Evolutionary conservation across 2,329 filamentous ascomycete genomes (phyloP).

Genomic region (Diaporthe sp.): DNA sequence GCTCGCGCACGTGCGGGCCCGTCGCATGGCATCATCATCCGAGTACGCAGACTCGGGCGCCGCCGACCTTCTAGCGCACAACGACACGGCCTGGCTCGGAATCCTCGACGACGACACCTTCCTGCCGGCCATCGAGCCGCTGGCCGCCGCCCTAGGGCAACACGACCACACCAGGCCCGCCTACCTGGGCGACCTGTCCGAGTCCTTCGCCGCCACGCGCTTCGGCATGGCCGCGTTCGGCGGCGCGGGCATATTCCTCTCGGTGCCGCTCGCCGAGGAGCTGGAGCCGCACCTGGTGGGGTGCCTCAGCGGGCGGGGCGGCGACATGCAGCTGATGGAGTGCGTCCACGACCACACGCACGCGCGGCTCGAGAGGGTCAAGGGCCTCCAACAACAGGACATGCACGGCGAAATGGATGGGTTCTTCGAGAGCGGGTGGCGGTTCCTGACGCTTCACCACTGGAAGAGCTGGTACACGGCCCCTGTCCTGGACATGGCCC

Average conservation of each 20-base stretch:
- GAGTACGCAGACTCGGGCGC: not conserved
- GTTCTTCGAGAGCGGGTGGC: conserved; percentile 70
- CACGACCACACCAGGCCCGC: conserved; percentile 62
- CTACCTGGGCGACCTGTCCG: conserved; percentile 71
- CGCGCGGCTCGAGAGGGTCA: conserved; percentile 65
- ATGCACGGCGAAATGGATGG: conserved; percentile 66
- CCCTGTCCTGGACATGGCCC: conserved; percentile 63
- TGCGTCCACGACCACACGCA: conserved; percentile 69
- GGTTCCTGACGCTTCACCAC: conserved; percentile 70
- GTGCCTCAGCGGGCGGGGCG: conserved; percentile 63
- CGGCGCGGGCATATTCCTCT: conserved; percentile 73
- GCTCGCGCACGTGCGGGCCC: conserved; percentile 49
- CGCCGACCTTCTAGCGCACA: conserved; percentile 43
- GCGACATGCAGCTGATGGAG: conserved; percentile 69
- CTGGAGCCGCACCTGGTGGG: conserved; percentile 61
- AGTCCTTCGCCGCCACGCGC: conserved; percentile 64
- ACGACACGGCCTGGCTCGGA: conserved; percentile 63
- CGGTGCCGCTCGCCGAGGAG: conserved; percentile 62
- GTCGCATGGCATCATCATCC: not conserved
- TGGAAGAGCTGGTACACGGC: conserved; percentile 73
- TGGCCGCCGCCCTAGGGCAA: conserved; percentile 57
- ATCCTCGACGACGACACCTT: conserved; percentile 73
- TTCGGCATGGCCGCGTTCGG: conserved; percentile 73
- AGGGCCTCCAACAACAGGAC: conserved; percentile 70
- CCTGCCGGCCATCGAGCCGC: conserved; percentile 63